phyloP scores from a whole-genome alignment of 192 early-diverging fungal species.

The Radiomyces spectabilis region DNA sequence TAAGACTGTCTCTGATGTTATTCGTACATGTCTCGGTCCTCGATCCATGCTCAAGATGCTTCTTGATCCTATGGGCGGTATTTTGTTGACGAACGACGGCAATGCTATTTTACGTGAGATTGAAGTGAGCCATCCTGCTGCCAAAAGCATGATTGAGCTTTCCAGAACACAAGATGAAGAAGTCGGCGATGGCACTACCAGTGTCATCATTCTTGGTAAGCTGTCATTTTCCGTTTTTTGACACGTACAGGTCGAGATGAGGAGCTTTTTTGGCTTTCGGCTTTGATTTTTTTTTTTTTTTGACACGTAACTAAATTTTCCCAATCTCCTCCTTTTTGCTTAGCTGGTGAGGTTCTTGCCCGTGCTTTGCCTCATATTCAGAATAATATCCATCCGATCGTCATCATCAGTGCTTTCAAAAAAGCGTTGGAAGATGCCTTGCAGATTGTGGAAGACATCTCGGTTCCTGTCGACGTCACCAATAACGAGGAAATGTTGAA shows the following conservation, averaged over 20 bases:
- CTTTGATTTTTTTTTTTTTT: neutral
- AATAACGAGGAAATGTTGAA: conserved; percentile 85
- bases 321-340: neutral
- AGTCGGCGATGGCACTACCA: conserved; percentile 98
- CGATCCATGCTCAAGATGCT: conserved; percentile 99
- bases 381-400: conserved; percentile 97
- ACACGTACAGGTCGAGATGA: too few relatives aligned
- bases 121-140: conserved; percentile 99
- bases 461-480: conserved; percentile 75
- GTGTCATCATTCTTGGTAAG: conserved; percentile 94
- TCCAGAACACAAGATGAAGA: conserved; percentile 99
- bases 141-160: conserved; percentile 99
- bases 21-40: conserved; percentile 96
- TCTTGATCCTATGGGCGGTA: conserved; percentile 99
- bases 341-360: conserved; percentile 94
- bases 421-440: conserved; percentile 90
- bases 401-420: conserved; percentile 91
- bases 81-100: conserved; percentile 97
- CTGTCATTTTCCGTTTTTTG: neutral
- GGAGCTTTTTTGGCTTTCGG: neutral
- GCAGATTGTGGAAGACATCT: conserved; percentile 75
- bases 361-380: conserved; percentile 89
- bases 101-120: conserved; percentile 97
- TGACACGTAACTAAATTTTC: neutral
- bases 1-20: conserved; percentile 94